Conservation (phyloP, 129 eudicot genomes). For the Lactuca sativa region DNA sequence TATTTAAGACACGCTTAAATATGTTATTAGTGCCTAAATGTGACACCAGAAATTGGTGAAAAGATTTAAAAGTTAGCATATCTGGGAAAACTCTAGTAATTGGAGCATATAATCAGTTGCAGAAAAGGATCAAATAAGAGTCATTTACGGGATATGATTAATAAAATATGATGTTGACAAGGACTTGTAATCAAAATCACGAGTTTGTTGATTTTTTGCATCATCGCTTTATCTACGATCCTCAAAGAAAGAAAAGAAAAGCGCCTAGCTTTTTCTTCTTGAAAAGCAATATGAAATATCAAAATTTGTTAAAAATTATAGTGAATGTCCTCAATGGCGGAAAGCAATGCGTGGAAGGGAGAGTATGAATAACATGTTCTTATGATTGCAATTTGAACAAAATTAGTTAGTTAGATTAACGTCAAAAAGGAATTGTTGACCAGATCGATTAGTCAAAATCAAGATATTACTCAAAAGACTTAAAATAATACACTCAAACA, state of each 20-base stretch:
- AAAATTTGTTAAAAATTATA: neutral
- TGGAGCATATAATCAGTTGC: neutral
- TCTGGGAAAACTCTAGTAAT: neutral
- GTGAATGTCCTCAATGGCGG: conserved; percentile 20
- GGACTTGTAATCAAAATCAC: neutral
- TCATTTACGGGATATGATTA: conserved; percentile 12
- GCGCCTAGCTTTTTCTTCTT: neutral
- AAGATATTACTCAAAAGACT: neutral
- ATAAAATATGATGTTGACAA: neutral
- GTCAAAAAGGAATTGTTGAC: neutral
- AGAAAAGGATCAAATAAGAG: conserved; percentile 1
- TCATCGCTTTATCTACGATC: conserved; percentile 6
- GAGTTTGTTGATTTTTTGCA: neutral
- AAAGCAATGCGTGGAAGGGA: conserved; percentile 19
- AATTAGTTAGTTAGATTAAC: neutral
- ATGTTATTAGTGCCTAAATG: neutral
- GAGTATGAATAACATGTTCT: conserved; percentile 17
- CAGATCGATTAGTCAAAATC: conserved; percentile 7
- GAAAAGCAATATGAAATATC: conserved; percentile 20
- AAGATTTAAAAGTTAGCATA: neutral
- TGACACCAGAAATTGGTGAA: neutral
- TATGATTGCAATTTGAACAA: neutral
- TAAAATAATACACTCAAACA: neutral
- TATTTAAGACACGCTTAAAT: no score
- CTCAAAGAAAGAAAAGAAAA: neutral